Conservation (phyloP, 768 basidiomycete genomes). For the Asterophora parasitica region DNA sequence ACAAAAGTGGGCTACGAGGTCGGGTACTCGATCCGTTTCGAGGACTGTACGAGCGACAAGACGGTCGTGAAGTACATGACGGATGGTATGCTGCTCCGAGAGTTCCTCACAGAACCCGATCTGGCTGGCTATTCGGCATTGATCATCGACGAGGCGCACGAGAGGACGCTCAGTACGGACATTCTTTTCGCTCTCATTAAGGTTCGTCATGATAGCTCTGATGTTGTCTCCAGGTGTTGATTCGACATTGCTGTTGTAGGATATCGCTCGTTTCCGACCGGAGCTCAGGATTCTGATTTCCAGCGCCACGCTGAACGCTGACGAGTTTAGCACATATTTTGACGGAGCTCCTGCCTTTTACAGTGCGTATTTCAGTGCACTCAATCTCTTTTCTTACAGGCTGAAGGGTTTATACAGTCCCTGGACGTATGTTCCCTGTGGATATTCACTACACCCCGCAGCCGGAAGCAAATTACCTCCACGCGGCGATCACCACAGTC, state of each 20-base stretch:
- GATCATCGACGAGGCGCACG: constrained; percentile 99
- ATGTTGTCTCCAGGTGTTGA: constrained; percentile 24
- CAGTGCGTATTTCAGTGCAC: constrained; percentile 41
- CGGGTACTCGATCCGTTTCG: constrained; percentile 99
- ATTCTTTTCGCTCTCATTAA: constrained; percentile 98
- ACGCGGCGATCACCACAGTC: constrained; percentile 96
- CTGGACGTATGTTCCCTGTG: constrained; percentile 95
- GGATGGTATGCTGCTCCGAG: constrained; percentile 95
- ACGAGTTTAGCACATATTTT: constrained; percentile 97
- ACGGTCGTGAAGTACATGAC: constrained; percentile 99
- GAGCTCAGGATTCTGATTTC: constrained; percentile 93
- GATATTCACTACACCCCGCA: constrained; percentile 99
- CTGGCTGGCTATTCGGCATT: constrained; percentile 91
- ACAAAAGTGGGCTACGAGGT: constrained; percentile 96
- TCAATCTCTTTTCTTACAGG: neutral
- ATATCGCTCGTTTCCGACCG: constrained; percentile 94
- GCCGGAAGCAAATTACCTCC: constrained; percentile 98
- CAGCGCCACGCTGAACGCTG: constrained; percentile 94
- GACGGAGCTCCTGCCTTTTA: constrained; percentile 95
- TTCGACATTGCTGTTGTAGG: constrained; percentile 41
- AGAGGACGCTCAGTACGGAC: constrained; percentile 95
- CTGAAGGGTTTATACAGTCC: constrained; percentile 49
- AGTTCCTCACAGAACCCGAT: constrained; percentile 97
- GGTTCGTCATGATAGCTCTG: constrained; percentile 51
- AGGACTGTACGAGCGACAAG: constrained; percentile 99